Base-by-base conservation (phyloP, 176 grass and related monocot species). In the Rhynchospora tenuis region DNA sequence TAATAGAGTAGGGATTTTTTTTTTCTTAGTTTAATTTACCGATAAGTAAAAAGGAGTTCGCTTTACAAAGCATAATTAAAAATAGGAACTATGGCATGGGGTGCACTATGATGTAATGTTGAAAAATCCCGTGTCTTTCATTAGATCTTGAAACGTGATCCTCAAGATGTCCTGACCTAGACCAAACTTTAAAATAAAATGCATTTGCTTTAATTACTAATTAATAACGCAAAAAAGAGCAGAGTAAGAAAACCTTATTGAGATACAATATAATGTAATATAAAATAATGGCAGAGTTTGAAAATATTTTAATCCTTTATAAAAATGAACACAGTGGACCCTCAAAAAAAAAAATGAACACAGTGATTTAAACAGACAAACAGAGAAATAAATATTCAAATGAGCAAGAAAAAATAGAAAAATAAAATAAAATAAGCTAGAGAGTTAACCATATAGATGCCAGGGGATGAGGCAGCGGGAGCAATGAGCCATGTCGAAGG, bases 401-500 rank as follows among this genome's bases (percentile, higher is more conserved):
- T 52, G 15, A 52, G 24, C 23, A 74, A 50, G 27, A 0, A 6
- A 67, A 19, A 19, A 19, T 19, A 68, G 2, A 43, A 19, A 43
- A 43, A 7, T 27, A 26, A 13, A 73, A 50, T 24, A 51, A 73
- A 50, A 13, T 26, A 52, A 27, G 45, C 11, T 16, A 51, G 20
- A 48, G 22, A 15, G 44, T 52, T 51, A 3, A 99, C 96, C 88
- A 1, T 93, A 89, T 62, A 86, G 86, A 48, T 95, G 89, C 96
- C 96, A 99, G 0, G 96, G 93, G 55, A 98, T 93, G 51, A 98
- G 96, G 86, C 96, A 98, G 22, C 96, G 89, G 12, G 96, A 98
- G 86, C 96, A 98, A 8, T 98, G 96, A 1, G 93, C 93, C 93
- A 98, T 95, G 80, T 98, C 96, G 23, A 98, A 98, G n/a, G 96